phyloP scores from a whole-genome alignment of 257 asterid species.

The Phtheirospermum japonicum region DNA sequence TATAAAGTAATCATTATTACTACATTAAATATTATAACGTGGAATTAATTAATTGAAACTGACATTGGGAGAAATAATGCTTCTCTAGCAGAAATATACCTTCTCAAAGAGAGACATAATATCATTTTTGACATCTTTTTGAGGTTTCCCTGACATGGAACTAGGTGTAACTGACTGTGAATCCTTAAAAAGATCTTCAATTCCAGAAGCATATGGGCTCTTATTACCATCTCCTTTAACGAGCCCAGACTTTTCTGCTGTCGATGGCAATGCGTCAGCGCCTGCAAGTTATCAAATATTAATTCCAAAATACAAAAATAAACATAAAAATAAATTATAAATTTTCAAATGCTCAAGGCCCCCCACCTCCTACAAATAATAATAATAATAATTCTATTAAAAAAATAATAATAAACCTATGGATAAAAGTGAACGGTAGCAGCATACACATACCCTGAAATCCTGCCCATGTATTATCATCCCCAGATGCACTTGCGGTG shows the following conservation, averaged over 20 bases:
- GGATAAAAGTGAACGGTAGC: conserved; percentile 8
- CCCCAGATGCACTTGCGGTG: conserved; percentile 41
- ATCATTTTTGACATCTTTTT: conserved; percentile 60
- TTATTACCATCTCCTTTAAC: conserved; percentile 40
- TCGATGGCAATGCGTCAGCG: conserved; percentile 44
- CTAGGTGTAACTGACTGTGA: conserved; percentile 45
- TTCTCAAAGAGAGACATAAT: conserved; percentile 79
- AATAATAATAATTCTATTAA: neutral
- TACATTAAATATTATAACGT: neutral
- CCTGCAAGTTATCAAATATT: conserved; percentile 40
- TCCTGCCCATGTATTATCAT: conserved; percentile 68
- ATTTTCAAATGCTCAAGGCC: conserved; percentile 5
- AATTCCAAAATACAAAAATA: conserved; percentile 15
- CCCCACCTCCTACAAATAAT: neutral
- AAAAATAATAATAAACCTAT: neutral
- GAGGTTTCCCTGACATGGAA: conserved; percentile 40
- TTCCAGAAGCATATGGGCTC: conserved; percentile 43
- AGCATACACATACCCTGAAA: conserved; percentile 51
- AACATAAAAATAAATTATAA: neutral
- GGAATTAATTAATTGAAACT: neutral
- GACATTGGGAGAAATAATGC: neutral
- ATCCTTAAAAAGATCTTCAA: conserved; percentile 64
- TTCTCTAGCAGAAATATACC: conserved; percentile 38
- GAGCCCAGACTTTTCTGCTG: conserved; percentile 34
- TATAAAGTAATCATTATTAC: neutral